Base-by-base conservation (phyloP, 306 rosid species). In the Quercus parvula region DNA sequence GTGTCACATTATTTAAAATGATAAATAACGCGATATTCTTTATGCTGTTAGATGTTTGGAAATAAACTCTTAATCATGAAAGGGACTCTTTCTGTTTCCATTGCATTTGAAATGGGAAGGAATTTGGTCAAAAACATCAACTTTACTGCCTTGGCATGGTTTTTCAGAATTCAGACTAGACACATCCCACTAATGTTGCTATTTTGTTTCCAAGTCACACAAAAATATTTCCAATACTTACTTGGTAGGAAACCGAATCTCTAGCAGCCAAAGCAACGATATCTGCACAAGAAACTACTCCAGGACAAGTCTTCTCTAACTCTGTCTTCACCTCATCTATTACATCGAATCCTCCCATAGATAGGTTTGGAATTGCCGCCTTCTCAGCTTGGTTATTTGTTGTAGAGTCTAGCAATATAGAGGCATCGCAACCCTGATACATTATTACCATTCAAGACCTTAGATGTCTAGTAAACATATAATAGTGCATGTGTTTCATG, bases 391-490 rank as follows among this genome's bases (percentile, higher is more conserved):
- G n/a, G 57, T 81, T 78, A 18, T 72, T 63, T 14, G 75, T 51
- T 0, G 56, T 75, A 0, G 86, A 68, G 70, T 85, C 88, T 17
- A 85, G 5, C 22, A 87, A 71, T 59, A 85, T 10, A 1, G 88
- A 85, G 54, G 71, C 88, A 59, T 82, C 88, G 25, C 90, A 87
- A 70, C 88, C 88, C 88, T 87, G 35, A 46, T 61, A 35, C 1
- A 5, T 25, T 11, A 2, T 9, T 10, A 10, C 52, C 4, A 46
- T 46, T 8, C 13, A 46, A 46, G 4, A 46, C 52, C 52, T 46
- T 46, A 46, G 14, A 10, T 46, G 52, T 46, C 52, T 2, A 11
- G 15, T 10, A 11, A 46, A 46, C 14, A 46, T 46, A 46, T 10
- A 11, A 46, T 4, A 46, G 1, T 46, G 52, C 52, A 46, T 46